These are phyloP conservation scores for Phaeodactylum tricornutum DNA, from an alignment of 108 stramenopile genomes.

Conservation along the genomic window DNA sequence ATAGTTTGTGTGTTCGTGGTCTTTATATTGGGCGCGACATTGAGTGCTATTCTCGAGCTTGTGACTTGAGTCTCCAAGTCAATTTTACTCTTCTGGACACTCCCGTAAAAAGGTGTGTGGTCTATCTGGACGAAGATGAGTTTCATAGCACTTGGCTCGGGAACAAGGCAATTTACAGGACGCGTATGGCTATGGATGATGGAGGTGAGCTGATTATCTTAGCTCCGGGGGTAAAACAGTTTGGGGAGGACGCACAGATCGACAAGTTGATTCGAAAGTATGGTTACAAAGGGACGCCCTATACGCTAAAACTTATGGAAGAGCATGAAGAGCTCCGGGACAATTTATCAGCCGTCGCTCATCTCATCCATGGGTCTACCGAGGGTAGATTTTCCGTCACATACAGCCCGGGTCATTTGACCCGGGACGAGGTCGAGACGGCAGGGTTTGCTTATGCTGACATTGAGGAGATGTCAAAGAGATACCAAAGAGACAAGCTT, in stretches of 20 bases:
- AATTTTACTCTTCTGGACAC: slow-evolving; percentile 85
- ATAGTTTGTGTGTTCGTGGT: slow-evolving; percentile 65
- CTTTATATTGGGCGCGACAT: slow-evolving; percentile 88
- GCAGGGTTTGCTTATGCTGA: slow-evolving; percentile 81
- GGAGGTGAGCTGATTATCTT: slow-evolving; percentile 86
- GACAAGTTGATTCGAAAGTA: slow-evolving; percentile 85
- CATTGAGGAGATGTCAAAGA: slow-evolving; percentile 47
- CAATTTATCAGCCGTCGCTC: slow-evolving; percentile 89
- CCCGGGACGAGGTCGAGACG: slow-evolving; percentile 67
- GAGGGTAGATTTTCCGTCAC: slow-evolving; percentile 88
- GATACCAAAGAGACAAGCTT: slow-evolving; percentile 51
- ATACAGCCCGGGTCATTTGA: slow-evolving; percentile 86
- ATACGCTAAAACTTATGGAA: slow-evolving; percentile 72
- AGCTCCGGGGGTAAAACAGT: slow-evolving; percentile 81
- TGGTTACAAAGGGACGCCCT: slow-evolving; percentile 84
- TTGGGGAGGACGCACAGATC: slow-evolving; percentile 85
- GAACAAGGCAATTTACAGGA: slow-evolving; percentile 92
- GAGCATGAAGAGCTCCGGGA: slow-evolving; percentile 62
- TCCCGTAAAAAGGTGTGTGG: slow-evolving; percentile 73
- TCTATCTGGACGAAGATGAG: slow-evolving; percentile 80
- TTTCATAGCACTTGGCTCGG: slow-evolving; percentile 96
- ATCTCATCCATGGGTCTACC: slow-evolving; percentile 90
- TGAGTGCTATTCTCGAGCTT: slow-evolving; percentile 78
- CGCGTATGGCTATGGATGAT: slow-evolving; percentile 92
- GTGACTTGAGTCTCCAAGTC: slow-evolving; percentile 76